Evolutionary conservation across 495 filamentous ascomycete genomes (phyloP).

Genomic region (Geopyxis carbonaria): DNA sequence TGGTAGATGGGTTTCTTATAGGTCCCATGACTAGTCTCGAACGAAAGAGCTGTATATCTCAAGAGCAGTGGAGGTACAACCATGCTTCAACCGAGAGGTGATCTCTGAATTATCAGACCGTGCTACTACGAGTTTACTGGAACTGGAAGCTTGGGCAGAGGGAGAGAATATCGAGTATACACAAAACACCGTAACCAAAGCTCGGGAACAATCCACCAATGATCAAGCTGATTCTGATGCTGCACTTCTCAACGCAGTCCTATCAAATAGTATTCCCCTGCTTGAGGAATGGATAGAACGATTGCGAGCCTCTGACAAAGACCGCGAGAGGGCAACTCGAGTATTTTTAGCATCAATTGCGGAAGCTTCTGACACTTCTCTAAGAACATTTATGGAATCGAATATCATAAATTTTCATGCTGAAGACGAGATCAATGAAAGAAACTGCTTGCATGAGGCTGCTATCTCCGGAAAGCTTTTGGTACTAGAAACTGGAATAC

Average conservation of each 20-base stretch:
- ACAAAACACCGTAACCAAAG: conserved; percentile 43
- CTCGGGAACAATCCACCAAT: conserved; percentile 45
- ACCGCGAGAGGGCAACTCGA: conserved; percentile 58
- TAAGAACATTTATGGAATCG: conserved; percentile 60
- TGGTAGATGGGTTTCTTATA: background rate
- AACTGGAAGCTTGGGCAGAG: conserved; percentile 91
- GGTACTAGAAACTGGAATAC: conserved; percentile 57
- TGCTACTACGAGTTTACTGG: conserved; percentile 78
- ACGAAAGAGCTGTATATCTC: conserved; percentile 96
- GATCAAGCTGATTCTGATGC: conserved; percentile 78
- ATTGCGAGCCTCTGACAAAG: conserved; percentile 35
- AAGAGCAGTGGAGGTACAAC: conserved; percentile 89
- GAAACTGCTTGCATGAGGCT: conserved; percentile 89
- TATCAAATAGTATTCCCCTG: conserved; percentile 46
- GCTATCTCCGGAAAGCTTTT: conserved; percentile 70
- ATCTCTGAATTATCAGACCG: conserved; percentile 93
- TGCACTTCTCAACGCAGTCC: conserved; percentile 72
- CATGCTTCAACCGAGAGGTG: conserved; percentile 91
- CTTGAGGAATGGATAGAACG: conserved; percentile 48
- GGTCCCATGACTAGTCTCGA: conserved; percentile 43
- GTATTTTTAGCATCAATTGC: conserved; percentile 77
- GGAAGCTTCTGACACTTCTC: conserved; percentile 61
- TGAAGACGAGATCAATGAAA: conserved; percentile 91
- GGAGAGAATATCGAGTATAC: conserved; percentile 79
- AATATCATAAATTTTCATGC: conserved; percentile 69